Conservation (phyloP, 176 grass and related monocot genomes). For the Puccinellia tenuiflora region DNA sequence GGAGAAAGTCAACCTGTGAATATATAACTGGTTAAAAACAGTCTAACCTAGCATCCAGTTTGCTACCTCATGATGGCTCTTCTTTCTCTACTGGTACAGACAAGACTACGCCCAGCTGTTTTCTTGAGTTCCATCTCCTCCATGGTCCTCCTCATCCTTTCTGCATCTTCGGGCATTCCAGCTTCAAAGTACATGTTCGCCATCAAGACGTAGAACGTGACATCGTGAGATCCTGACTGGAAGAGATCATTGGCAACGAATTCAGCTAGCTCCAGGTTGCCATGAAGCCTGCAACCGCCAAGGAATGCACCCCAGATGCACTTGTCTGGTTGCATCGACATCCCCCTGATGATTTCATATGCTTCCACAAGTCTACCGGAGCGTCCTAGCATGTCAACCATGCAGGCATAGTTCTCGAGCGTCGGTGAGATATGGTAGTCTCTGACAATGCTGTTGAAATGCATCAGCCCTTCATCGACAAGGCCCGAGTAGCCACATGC, state of each 20-base stretch:
- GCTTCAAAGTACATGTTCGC: constrained; percentile 54
- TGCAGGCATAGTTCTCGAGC: constrained; percentile 72
- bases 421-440: constrained; percentile 37
- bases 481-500: constrained; percentile 65
- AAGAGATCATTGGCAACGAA: constrained; percentile 38
- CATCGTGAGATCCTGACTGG: constrained; percentile 25
- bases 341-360: constrained; percentile 57
- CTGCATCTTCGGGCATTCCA: constrained; percentile 48
- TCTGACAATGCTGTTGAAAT: constrained; percentile 60
- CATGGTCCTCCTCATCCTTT: constrained; percentile 35
- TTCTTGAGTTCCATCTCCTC: constrained; percentile 57
- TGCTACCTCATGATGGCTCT: constrained; percentile 6
- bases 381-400: constrained; percentile 73
- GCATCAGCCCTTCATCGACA: constrained; percentile 55
- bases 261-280: constrained; percentile 54
- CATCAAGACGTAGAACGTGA: constrained; percentile 45
- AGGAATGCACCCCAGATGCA: constrained; percentile 72
- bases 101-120: constrained; percentile 35
- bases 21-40: not conserved
- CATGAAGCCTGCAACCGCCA: constrained; percentile 50
- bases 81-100: constrained; percentile 23
- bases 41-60: not conserved
- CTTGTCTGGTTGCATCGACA: constrained; percentile 48
- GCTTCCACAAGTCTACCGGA: constrained; percentile 55
- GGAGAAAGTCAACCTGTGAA: not conserved